phyloP scores from a whole-genome alignment of 2,329 filamentous ascomycete species.

The Phyllosticta citribraziliensis region DNA sequence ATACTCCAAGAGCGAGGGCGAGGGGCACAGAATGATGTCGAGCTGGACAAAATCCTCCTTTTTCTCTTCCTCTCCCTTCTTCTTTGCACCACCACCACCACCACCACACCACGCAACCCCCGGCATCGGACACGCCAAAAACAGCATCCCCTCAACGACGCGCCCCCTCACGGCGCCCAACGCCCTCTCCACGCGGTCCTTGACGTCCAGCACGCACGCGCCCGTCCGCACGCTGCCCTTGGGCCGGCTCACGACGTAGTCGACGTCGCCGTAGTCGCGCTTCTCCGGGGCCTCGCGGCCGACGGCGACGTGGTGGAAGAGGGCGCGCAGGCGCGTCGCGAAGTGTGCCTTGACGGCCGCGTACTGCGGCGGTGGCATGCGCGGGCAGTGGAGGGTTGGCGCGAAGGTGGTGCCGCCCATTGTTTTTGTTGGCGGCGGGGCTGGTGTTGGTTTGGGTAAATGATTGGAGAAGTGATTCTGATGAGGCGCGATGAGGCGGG shows the following conservation, averaged over 20 bases:
- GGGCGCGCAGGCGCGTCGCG: slow-evolving; percentile 11
- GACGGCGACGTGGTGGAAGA: slow-evolving; percentile 20
- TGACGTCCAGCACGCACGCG: no score
- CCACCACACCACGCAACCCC: background rate
- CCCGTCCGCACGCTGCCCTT: slow-evolving; percentile 13
- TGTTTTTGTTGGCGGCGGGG: background rate
- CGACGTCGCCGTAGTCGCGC: slow-evolving; percentile 17
- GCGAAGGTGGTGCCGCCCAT: slow-evolving; percentile 21
- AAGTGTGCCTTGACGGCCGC: slow-evolving; percentile 12
- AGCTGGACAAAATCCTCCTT: background rate
- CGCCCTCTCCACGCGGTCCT: background rate
- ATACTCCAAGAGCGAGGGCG: background rate
- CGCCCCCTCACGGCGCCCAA: background rate
- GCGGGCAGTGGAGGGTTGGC: slow-evolving; percentile 16
- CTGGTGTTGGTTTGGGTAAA: background rate
- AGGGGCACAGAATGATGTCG: background rate
- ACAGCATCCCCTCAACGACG: background rate
- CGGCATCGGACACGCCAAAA: background rate
- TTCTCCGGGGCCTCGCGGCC: slow-evolving; percentile 20
- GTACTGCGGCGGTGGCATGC: slow-evolving; percentile 17
- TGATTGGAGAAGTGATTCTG: no score
- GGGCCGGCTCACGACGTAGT: slow-evolving; percentile 17
- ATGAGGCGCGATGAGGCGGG: no score
- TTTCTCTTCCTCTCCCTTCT: background rate
- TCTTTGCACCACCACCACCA: background rate